These are phyloP conservation scores for Mucor lusitanicus DNA, from an alignment of 371 early-diverging fungal genomes.

Conservation along the genomic window DNA sequence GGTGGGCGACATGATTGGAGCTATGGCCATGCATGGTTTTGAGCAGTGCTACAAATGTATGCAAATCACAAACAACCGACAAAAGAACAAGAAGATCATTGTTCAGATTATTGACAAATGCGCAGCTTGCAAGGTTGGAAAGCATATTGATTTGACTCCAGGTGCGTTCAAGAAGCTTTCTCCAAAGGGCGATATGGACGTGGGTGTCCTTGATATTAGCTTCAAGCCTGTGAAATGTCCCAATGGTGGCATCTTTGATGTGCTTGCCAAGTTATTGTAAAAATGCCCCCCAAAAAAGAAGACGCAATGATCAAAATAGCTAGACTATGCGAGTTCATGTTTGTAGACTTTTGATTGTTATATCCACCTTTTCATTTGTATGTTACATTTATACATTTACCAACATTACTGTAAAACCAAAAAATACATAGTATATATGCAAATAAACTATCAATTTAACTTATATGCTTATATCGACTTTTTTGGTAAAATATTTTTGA, in stretches of 20 bases:
- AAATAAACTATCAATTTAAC: not conserved
- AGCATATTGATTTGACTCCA: slow-evolving; percentile 37
- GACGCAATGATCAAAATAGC: no score
- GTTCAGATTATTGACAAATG: slow-evolving; percentile 37
- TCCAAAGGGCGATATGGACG: slow-evolving; percentile 14
- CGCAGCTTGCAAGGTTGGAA: slow-evolving; percentile 31
- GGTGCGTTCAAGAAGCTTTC: slow-evolving; percentile 28
- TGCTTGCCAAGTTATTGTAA: not conserved
- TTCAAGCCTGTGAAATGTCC: slow-evolving; percentile 28
- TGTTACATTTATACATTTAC: not conserved
- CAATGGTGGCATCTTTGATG: slow-evolving; percentile 2
- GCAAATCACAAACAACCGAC: slow-evolving; percentile 29
- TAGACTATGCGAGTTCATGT: not conserved
- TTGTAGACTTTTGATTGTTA: not conserved
- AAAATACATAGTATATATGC: not conserved
- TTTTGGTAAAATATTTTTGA: no score
- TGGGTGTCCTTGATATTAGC: slow-evolving; percentile 37
- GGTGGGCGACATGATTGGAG: slow-evolving; percentile 31
- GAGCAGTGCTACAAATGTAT: slow-evolving; percentile 39
- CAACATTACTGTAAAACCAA: not conserved
- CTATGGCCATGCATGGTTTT: slow-evolving; percentile 38
- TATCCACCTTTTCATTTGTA: not conserved
- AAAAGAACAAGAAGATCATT: slow-evolving; percentile 13
- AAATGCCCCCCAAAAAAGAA: not conserved
- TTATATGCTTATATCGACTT: not conserved